Evolutionary conservation across 768 basidiomycete genomes (phyloP).

Genomic region (Royoungia palumana): DNA sequence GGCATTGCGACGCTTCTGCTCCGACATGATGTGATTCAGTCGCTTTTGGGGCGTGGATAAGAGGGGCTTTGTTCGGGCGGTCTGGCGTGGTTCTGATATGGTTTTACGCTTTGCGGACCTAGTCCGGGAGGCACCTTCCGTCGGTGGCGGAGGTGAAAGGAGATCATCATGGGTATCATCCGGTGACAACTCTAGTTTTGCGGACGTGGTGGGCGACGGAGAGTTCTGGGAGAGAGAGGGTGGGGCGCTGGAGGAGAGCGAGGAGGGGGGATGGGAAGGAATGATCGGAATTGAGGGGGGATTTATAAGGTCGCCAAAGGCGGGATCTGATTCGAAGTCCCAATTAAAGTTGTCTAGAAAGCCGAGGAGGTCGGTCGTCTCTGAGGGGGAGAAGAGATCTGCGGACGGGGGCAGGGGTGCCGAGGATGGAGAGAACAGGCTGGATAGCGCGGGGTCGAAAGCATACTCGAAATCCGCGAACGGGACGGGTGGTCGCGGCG

Average conservation of each 20-base stretch:
- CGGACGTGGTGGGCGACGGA: background rate
- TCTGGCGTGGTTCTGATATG: constrained; percentile 23
- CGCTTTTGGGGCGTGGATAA: constrained; percentile 84
- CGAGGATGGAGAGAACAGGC: constrained; percentile 55
- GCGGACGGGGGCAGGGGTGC: constrained; percentile 66
- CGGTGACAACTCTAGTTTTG: constrained; percentile 4
- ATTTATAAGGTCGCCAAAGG: constrained; percentile 10
- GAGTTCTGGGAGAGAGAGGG: constrained; percentile 1
- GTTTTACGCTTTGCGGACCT: constrained; percentile 23
- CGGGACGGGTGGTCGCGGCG: constrained; percentile 49
- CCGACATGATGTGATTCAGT: constrained; percentile 91
- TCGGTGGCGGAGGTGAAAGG: constrained; percentile 3
- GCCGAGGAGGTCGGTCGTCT: constrained; percentile 74
- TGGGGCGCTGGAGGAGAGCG: background rate
- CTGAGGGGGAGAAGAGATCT: constrained; percentile 74
- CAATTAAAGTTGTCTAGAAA: constrained; percentile 81
- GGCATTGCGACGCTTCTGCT: constrained; percentile 89
- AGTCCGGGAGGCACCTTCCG: constrained; percentile 10
- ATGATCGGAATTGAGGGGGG: constrained; percentile 6
- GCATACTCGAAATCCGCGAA: constrained; percentile 69
- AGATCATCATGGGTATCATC: constrained; percentile 11
- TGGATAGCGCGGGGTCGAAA: constrained; percentile 60
- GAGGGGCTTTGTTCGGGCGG: constrained; percentile 54
- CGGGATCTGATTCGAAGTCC: constrained; percentile 51
- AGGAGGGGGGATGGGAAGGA: background rate